Evolutionary conservation across 108 stramenopile genomes (phyloP), one percentile per base, ranked within the genome.

Genomic region (Fragilaria crotonensis): DNA sequence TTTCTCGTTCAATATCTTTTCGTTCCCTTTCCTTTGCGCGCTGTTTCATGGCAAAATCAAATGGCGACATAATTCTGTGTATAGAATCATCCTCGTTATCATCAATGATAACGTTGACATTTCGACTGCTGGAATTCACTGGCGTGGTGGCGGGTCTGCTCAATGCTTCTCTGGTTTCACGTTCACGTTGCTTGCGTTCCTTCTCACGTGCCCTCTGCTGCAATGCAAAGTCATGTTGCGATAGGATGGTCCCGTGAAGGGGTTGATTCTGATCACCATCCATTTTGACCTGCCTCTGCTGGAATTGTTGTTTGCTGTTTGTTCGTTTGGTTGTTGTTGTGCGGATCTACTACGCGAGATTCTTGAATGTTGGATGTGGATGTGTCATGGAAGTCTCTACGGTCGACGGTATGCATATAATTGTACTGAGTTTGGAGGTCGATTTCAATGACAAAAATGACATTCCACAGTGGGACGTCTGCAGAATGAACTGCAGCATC

Each of bases 191-290:
- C 36, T 41, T 41, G 36, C 36, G 36, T 14, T 41, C 36, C 36
- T 41, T 41, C 36, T 41, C 36, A 41, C 36, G 36, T 11, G 36
- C 36, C 36, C 36, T 41, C 36, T 41, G 36, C 36, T 41, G 36
- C 14, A 41, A 41, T 7, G 36, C 36, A 41, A 41, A 41, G 14
- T 41, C 36, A 41, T 41, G 36, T 41, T 41, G 36, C 7, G 36
- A 41, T 7, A 41, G 7, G 11, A 41, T 14, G 7, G 36, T 14
- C 7, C 36, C 36, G 14, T 41, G 36, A 41, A 41, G 36, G 7
- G 36, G n/a, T n/a, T n/a, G n/a, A n/a, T n/a, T n/a, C n/a, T n/a
- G n/a, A n/a, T n/a, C n/a, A n/a, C n/a, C n/a, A n/a, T n/a, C n/a
- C n/a, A n/a, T n/a, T n/a, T n/a, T n/a, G n/a, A n/a, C n/a, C n/a